Evolutionary conservation across 805 yeast species (phyloP).

Genomic region (Yamadazyma sp.): DNA sequence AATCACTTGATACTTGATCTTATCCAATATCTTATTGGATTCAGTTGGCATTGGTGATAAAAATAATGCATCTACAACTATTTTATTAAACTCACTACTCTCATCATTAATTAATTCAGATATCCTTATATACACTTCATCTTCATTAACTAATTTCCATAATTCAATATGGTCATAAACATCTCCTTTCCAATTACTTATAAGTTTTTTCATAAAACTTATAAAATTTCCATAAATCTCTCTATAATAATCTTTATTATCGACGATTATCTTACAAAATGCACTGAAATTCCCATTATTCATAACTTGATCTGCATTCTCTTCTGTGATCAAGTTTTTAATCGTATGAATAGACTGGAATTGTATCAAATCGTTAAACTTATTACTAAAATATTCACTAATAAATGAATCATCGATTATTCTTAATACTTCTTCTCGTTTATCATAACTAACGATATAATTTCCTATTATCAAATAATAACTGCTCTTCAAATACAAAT

Average conservation of each 20-base stretch:
- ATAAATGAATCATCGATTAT: constrained; percentile 15
- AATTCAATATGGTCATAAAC: constrained; percentile 8
- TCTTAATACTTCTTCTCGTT: constrained; percentile 10
- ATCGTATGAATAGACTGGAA: constrained; percentile 35
- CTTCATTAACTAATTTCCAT: constrained; percentile 10
- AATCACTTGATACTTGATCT: constrained; percentile 11
- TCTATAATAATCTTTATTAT: constrained; percentile 32
- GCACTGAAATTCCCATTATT: constrained; percentile 15
- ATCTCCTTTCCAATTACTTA: constrained; percentile 14
- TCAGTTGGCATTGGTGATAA: constrained; percentile 10
- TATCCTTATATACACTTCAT: constrained; percentile 16
- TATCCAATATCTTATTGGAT: constrained; percentile 8
- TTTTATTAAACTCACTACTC: background rate
- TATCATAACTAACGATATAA: constrained; percentile 24
- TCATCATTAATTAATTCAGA: constrained; percentile 2
- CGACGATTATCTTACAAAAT: constrained; percentile 26
- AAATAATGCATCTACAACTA: constrained; percentile 10
- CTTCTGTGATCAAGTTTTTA: constrained; percentile 23
- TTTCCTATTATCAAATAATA: constrained; percentile 35
- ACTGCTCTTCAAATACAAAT: constrained; percentile 26
- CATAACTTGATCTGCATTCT: constrained; percentile 12
- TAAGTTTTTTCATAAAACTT: constrained; percentile 27
- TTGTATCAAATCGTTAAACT: constrained; percentile 33
- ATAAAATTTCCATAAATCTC: constrained; percentile 27
- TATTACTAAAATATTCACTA: constrained; percentile 16